Base-by-base conservation (phyloP, 768 basidiomycete species). In the Tylopilus sp. region DNA sequence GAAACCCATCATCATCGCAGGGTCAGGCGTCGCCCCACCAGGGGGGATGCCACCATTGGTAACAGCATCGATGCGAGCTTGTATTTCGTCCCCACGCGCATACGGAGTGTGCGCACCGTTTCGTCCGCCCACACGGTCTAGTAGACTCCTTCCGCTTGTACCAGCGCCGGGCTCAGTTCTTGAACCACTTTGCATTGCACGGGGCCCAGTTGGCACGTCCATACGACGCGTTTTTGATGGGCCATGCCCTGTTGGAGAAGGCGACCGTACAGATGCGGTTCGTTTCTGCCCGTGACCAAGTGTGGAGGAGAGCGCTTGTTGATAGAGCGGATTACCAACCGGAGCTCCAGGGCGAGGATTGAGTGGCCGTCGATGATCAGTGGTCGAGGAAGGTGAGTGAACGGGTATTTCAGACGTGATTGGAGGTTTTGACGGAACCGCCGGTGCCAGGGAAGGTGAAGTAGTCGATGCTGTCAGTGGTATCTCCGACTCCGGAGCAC, bases 171-270 rank as follows among this genome's bases (percentile, higher is more conserved):
- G 11, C 11, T 67, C 65, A n/a, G 43, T 12, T 53, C 63, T 57
- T 52, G 65, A 31, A 36, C 52, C 36, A 13, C 67, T 61, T 50
- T 74, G 74, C 90, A 94, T 92, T 2, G 90, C 91, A 47, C 93
- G 81, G 19, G 93, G 93, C 22, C 88, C 92, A 3, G 87, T 87
- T 1, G 93, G 93, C 1, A 89, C 73, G 57, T 92, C 89, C 26
- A 78, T 85, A 55, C 87, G 82, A 57, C 89, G 78, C 13, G 81
- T 71, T 69, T 92, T 92, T 61, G 82, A 82, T 6, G 87, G 84
- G 44, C 82, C 81, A 50, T 70, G 74, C 14, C 81, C 82, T 10
- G 84, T 82, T 10, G 87, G 86, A 17, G 79, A 79, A 6, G 79
- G 76, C 13, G 87, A 87, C 28, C 86, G 81, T 34, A 81, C 81